phyloP scores from a whole-genome alignment of 352 stramenopile species.

The Pythium rishiriense region DNA sequence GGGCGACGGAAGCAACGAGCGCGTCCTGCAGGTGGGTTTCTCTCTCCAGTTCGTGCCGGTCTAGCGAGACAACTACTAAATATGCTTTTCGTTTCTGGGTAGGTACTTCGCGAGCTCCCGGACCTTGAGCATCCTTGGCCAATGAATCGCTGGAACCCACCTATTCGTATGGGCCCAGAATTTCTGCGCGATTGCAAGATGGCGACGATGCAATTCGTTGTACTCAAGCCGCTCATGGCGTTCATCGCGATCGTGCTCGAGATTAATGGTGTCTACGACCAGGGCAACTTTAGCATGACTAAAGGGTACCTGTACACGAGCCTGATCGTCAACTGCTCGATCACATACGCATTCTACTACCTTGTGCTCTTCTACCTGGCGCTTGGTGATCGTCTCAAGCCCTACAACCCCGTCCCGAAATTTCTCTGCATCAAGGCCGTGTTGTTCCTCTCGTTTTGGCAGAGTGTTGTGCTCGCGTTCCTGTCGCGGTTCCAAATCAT shows the following conservation, averaged over 20 bases:
- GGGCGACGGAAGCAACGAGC: conserved; percentile 89
- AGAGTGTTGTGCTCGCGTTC: conserved; percentile 92
- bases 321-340: conserved; percentile 94
- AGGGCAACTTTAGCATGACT: conserved; percentile 83
- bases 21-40: conserved; percentile 49
- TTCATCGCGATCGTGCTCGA: conserved; percentile 87
- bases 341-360: conserved; percentile 97
- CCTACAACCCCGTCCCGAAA: conserved; percentile 96
- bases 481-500: conserved; percentile 89
- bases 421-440: conserved; percentile 99
- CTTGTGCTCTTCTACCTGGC: conserved; percentile 97
- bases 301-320: conserved; percentile 92
- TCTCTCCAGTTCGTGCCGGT: background rate
- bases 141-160: conserved; percentile 58
- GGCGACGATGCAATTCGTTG: conserved; percentile 95
- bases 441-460: conserved; percentile 99
- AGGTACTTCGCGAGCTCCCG: conserved; percentile 54
- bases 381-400: conserved; percentile 86
- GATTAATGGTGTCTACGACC: conserved; percentile 76
- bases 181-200: conserved; percentile 95
- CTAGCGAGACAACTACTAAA: background rate
- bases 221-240: conserved; percentile 92
- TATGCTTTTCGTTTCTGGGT: background rate
- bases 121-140: conserved; percentile 78
- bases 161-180: conserved; percentile 76